A percentile compares a stretch with the other conserved stretches of the same genome.
phyloP scores from a whole-genome alignment of 345 rosid species.

The Odontarrhena argentea region DNA sequence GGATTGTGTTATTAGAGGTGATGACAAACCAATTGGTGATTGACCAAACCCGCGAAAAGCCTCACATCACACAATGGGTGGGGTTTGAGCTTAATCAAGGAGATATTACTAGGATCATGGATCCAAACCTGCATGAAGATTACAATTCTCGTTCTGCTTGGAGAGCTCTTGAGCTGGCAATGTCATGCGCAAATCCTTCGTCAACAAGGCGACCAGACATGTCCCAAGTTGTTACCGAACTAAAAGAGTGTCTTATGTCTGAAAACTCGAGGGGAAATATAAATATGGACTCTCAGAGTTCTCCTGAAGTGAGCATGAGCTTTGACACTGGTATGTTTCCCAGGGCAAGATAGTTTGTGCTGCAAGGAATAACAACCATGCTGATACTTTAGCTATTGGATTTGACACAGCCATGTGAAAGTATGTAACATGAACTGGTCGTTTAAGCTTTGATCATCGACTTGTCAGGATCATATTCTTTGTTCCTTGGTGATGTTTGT shows the following conservation, averaged over 20 bases:
- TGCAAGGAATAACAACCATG: conserved; percentile 1
- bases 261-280: conserved; percentile 26
- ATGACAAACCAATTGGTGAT: conserved; percentile 33
- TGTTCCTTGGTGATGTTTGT: too few relatives aligned
- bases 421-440: neutral
- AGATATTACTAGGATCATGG: conserved; percentile 32
- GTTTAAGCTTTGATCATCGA: neutral
- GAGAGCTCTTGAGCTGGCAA: conserved; percentile 40
- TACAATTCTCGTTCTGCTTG: conserved; percentile 28
- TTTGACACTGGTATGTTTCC: conserved; percentile 28
- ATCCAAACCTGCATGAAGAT: conserved; percentile 27
- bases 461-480: too few relatives aligned
- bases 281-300: conserved; percentile 28
- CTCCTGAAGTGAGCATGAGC: conserved; percentile 31
- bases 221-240: conserved; percentile 25
- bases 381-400: neutral
- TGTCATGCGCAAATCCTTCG: conserved; percentile 28
- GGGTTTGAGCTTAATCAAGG: conserved; percentile 26
- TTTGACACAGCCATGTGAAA: too few relatives aligned
- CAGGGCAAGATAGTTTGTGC: conserved; percentile 28
- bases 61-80: conserved; percentile 34
- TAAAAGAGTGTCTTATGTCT: conserved; percentile 30
- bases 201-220: conserved; percentile 35
- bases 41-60: conserved; percentile 1
- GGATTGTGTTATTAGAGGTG: too few relatives aligned